These are phyloP conservation scores for Daucus carota DNA, from an alignment of 129 eudicot species.

Conservation along the genomic window DNA sequence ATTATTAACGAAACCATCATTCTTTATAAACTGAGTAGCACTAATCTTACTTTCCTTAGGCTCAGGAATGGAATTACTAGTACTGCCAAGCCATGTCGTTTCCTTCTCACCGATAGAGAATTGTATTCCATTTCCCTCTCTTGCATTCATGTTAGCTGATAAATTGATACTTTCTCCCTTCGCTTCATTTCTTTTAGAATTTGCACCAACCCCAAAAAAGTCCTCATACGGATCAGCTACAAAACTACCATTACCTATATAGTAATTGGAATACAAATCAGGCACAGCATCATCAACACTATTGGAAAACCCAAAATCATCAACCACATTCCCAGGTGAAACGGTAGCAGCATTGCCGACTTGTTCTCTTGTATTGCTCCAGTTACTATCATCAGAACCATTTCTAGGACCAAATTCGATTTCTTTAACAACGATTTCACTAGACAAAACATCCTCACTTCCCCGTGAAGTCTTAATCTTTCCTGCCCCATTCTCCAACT, in stretches of 20 bases:
- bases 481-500: slow-evolving; percentile 15
- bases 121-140: slow-evolving; percentile 28
- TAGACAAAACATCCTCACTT: slow-evolving; percentile 26
- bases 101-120: slow-evolving; percentile 29
- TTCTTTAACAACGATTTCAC: slow-evolving; percentile 77
- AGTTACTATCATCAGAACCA: slow-evolving; percentile 33
- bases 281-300: slow-evolving; percentile 51
- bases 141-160: slow-evolving; percentile 8
- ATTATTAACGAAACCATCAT: slow-evolving; percentile 29
- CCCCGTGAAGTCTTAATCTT: slow-evolving; percentile 14
- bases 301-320: slow-evolving; percentile 27
- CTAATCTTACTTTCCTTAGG: slow-evolving; percentile 34
- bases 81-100: slow-evolving; percentile 35
- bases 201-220: slow-evolving; percentile 22
- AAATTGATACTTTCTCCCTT: neutral
- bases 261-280: slow-evolving; percentile 51
- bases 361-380: slow-evolving; percentile 36
- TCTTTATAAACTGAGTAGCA: slow-evolving; percentile 23
- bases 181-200: neutral
- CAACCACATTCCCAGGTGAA: slow-evolving; percentile 26
- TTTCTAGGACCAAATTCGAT: slow-evolving; percentile 43
- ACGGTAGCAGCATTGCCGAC: slow-evolving; percentile 19
- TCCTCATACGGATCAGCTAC: slow-evolving; percentile 31
- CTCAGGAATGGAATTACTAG: slow-evolving; percentile 33
- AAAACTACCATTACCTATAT: slow-evolving; percentile 32